A percentile compares a stretch with the other conserved stretches of the same genome.
Evolutionary conservation across 225 moss, liverwort and hornwort genomes (phyloP).

Genomic region (Anthoceros angustus): DNA sequence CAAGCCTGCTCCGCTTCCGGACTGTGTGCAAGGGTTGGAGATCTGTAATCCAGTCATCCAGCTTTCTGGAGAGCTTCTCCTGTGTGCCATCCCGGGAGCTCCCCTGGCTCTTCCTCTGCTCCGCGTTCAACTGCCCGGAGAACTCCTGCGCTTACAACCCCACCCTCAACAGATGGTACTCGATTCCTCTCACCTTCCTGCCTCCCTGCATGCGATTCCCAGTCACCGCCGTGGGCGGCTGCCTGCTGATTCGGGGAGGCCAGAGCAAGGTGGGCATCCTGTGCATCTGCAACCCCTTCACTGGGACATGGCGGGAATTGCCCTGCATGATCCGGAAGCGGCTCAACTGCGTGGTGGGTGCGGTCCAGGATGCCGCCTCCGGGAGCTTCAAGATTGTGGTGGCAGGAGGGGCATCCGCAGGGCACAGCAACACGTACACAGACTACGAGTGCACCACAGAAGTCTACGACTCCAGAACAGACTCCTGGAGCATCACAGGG

Average conservation of each 20-base stretch:
- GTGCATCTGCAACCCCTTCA: conserved; percentile 46
- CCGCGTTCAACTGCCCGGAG: conserved; percentile 48
- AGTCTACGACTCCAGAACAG: conserved; percentile 34
- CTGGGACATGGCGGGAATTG: conserved; percentile 39
- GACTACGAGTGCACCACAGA: conserved; percentile 40
- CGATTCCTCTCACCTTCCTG: conserved; percentile 35
- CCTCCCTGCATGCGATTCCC: conserved; percentile 37
- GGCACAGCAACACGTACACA: conserved; percentile 12
- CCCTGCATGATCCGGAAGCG: conserved; percentile 41
- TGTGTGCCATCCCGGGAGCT: conserved; percentile 21
- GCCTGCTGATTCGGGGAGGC: conserved; percentile 32
- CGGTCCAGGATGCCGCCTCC: conserved; percentile 25
- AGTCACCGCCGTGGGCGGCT: conserved; percentile 26
- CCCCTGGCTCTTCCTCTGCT: conserved; percentile 50
- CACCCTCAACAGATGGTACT: conserved; percentile 36
- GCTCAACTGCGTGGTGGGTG: conserved; percentile 33
- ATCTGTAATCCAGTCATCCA: conserved; percentile 24
- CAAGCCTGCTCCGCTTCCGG: conserved; percentile 31
- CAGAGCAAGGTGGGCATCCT: conserved; percentile 32
- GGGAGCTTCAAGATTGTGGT: conserved; percentile 39
- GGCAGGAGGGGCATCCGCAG: conserved; percentile 30
- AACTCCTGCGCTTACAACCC: conserved; percentile 42
- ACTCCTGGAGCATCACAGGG: conserved; percentile 42
- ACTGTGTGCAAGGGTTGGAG: conserved; percentile 42
- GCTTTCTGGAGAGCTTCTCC: conserved; percentile 33